Base-by-base conservation (phyloP, 768 basidiomycete genomes). In the Boletus edulis region DNA sequence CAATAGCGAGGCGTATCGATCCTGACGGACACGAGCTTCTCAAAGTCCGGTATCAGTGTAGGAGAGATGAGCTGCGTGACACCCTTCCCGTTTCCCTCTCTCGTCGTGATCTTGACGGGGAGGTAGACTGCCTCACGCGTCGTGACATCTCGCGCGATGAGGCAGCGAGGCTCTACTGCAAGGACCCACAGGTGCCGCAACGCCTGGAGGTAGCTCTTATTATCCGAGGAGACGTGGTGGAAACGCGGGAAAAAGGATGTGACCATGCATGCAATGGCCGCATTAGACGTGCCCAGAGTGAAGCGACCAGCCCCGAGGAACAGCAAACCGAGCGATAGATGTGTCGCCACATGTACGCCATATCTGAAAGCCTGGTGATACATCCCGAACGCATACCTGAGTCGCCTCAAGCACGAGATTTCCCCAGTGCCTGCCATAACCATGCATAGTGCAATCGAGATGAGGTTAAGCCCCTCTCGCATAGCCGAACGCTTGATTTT, bases 391-490 rank as follows among this genome's bases (percentile, higher is more conserved):
- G 90, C 85, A 68, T 91, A 89, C 18, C 97, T 83, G 13, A 98
- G 78, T 20, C 94, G 82, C 18, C 92, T 83, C 17, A 98, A 76
- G 61, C 91, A 92, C 52, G 87, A 89, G 47, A 98, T 83, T 69
- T 98, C 94, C 4, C 97, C 97, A 0, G 94, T 96, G 11, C 97
- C 97, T 2, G 96, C 94, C 92, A 98, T 96, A 41, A 98, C 89
- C 81, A 96, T 89, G 65, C 90, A 86, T 32, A 97, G 73, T 1
- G 94, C 79, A 35, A 97, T 79, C 0, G 91, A 89, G 51, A 98
- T 88, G 39, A 95, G 75, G 65, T 91, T 95, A 35, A 98, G 76
- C 4, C 91, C 92, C 62, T 94, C 91, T 13, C 94, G 81, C 22
- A 95, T 82, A 4, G 93, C 88, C 7, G 89, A 86, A 3, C 94